Evolutionary conservation across 2,329 filamentous ascomycete species (phyloP).

Genomic region (Cryphonectria japonica): DNA sequence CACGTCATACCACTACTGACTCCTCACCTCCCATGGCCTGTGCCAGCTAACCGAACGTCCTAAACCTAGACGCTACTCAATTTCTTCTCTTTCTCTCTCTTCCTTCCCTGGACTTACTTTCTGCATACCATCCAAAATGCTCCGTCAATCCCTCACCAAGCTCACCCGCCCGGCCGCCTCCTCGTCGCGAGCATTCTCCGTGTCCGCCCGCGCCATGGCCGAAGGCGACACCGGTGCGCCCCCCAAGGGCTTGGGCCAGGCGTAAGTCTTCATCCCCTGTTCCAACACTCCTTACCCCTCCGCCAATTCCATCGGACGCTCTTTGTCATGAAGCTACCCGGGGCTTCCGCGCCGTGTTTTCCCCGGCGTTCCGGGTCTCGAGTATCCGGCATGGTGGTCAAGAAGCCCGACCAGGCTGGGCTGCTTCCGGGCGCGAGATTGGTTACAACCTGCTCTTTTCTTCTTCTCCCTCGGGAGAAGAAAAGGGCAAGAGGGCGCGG

Average conservation of each 20-base stretch:
- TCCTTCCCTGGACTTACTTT: background rate
- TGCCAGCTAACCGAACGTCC: slow-evolving; percentile 2
- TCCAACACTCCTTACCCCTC: too few relatives aligned
- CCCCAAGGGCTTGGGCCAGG: slow-evolving; percentile 55
- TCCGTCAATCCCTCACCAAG: slow-evolving; percentile 65
- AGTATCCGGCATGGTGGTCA: background rate
- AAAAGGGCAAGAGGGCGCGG: background rate
- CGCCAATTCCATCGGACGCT: background rate
- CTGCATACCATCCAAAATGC: slow-evolving; percentile 57
- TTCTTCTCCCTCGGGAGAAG: background rate
- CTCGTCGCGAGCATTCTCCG: slow-evolving; percentile 63
- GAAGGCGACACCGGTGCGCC: slow-evolving; percentile 72
- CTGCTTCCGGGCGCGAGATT: background rate
- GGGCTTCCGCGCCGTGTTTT: slow-evolving; percentile 1
- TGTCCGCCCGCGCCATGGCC: slow-evolving; percentile 64
- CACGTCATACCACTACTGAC: slow-evolving; percentile 16
- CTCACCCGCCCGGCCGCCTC: slow-evolving; percentile 55
- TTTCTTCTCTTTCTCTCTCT: background rate
- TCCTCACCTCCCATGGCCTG: slow-evolving; percentile 5
- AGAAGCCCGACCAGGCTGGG: background rate
- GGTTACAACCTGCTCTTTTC: background rate
- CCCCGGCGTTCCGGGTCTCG: background rate
- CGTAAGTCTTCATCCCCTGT: slow-evolving; percentile 46
- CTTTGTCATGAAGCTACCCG: background rate
- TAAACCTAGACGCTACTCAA: background rate